phyloP scores from a whole-genome alignment of 2,329 filamentous ascomycete genomes.

The Boeremia lycopersici region DNA sequence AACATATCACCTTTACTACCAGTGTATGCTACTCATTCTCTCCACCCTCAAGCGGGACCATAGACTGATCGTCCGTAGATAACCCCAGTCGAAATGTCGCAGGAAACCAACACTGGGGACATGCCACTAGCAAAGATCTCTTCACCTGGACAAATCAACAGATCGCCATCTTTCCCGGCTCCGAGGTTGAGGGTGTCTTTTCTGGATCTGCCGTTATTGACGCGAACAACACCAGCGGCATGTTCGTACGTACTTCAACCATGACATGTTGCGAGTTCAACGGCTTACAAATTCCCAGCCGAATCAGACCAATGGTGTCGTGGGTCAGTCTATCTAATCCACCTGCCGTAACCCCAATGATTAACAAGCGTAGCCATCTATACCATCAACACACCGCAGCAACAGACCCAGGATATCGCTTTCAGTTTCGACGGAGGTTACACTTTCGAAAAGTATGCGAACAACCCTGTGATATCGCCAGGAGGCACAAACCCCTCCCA shows the following conservation, averaged over 20 bases:
- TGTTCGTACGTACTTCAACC: slow-evolving; percentile 52
- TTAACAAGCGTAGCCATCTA: slow-evolving; percentile 66
- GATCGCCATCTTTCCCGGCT: slow-evolving; percentile 64
- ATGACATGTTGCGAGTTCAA: neutral
- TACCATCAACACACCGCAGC: slow-evolving; percentile 52
- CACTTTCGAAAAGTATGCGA: slow-evolving; percentile 64
- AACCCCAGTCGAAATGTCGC: slow-evolving; percentile 57
- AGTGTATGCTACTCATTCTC: slow-evolving; percentile 50
- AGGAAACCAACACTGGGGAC: slow-evolving; percentile 71
- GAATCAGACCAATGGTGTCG: slow-evolving; percentile 39
- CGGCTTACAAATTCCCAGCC: slow-evolving; percentile 47
- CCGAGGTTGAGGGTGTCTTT: slow-evolving; percentile 60
- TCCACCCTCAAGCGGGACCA: neutral
- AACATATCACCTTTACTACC: slow-evolving; percentile 69
- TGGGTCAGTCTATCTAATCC: neutral
- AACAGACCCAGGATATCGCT: slow-evolving; percentile 65
- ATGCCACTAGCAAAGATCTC: slow-evolving; percentile 66
- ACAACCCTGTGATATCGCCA: slow-evolving; percentile 64
- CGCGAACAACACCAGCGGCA: slow-evolving; percentile 68
- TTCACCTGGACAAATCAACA: slow-evolving; percentile 70
- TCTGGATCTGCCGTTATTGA: slow-evolving; percentile 65
- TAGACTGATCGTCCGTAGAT: slow-evolving; percentile 41
- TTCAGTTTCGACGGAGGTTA: slow-evolving; percentile 68
- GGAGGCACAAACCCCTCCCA: slow-evolving; percentile 55
- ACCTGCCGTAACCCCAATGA: neutral